Evolutionary conservation across 2,329 filamentous ascomycete species (phyloP).

Genomic region (Trichoderma guizhouense): DNA sequence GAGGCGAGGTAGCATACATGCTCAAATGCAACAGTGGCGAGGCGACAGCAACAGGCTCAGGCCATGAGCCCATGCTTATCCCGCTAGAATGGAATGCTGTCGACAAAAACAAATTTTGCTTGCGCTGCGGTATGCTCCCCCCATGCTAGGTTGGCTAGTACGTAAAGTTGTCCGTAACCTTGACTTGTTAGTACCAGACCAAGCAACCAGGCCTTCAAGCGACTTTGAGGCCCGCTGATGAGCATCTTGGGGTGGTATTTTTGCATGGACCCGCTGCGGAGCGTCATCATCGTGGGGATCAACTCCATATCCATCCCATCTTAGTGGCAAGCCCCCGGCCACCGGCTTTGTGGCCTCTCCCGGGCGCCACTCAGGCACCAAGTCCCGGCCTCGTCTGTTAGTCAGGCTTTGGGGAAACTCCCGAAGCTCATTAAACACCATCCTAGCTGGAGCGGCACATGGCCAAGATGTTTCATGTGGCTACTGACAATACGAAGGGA

Average conservation of each 20-base stretch:
- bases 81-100: neutral
- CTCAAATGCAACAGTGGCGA: neutral
- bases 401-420: constrained; percentile 10
- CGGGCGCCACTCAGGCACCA: constrained; percentile 18
- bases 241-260: constrained; percentile 11
- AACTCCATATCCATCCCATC: neutral
- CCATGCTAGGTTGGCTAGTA: neutral
- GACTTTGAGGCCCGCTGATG: constrained; percentile 2
- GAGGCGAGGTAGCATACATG: constrained; percentile 6
- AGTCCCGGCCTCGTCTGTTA: constrained; percentile 10
- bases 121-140: neutral
- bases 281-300: constrained; percentile 17
- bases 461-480: neutral
- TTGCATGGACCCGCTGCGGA: constrained; percentile 13
- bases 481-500: neutral
- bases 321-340: neutral
- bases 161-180: neutral
- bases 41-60: neutral
- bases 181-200: neutral
- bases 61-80: neutral
- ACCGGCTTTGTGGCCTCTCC: constrained; percentile 13
- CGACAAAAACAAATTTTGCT: neutral
- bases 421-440: neutral
- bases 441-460: neutral
- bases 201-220: neutral